A percentile compares a stretch with the other conserved stretches of the same genome.
phyloP scores from a whole-genome alignment of 306 rosid genomes.

The Astragalus membranaceus region DNA sequence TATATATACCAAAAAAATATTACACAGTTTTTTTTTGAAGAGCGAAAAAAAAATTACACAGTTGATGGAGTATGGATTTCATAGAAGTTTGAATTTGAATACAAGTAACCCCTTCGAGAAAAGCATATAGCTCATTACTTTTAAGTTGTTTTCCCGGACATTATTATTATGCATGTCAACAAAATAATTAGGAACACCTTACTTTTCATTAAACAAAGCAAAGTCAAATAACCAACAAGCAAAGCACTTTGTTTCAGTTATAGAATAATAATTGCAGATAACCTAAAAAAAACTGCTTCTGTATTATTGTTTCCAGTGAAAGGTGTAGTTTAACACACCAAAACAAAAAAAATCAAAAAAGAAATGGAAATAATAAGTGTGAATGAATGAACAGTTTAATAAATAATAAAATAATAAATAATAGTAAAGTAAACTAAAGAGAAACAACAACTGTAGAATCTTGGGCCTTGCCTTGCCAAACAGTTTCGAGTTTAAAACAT shows the following conservation, averaged over 20 bases:
- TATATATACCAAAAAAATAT: no score
- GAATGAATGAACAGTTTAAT: not conserved
- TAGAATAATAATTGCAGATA: not conserved
- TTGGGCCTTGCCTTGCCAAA: constrained; percentile 40
- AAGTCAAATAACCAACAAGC: constrained; percentile 5
- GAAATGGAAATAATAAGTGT: not conserved
- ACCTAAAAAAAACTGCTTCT: not conserved
- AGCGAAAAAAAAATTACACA: no score
- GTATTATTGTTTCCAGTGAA: not conserved
- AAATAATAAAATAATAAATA: not conserved
- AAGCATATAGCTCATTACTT: not conserved
- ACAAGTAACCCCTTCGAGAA: not conserved
- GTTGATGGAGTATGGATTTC: no score
- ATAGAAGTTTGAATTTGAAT: not conserved
- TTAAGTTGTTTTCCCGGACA: not conserved
- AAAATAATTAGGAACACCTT: constrained; percentile 5
- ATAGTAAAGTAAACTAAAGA: not conserved
- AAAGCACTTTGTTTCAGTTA: not conserved
- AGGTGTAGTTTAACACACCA: not conserved
- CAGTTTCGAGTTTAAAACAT: constrained; percentile 43
- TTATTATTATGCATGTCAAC: constrained; percentile 2
- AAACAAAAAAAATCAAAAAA: not conserved
- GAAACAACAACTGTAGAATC: not conserved
- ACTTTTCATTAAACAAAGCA: not conserved
- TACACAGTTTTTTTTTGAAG: no score